Evolutionary conservation across 352 stramenopile genomes (phyloP), one percentile per base, ranked within the genome.

Genomic region (Phytopythium vexans): DNA sequence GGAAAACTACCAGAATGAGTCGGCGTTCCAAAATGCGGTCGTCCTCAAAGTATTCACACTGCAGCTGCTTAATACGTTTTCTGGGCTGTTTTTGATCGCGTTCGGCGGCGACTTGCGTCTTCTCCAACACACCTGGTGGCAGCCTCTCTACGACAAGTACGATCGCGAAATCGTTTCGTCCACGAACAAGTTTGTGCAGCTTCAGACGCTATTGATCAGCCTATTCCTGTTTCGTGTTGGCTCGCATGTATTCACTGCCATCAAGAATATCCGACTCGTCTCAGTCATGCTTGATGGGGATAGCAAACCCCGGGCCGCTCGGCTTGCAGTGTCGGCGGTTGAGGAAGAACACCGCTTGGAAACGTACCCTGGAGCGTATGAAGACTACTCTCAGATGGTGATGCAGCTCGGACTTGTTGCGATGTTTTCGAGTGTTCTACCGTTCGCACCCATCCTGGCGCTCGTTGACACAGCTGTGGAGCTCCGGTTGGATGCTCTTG

Each of bases 31-130:
- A 35, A 43, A 49, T 16, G 66, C 56, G 21, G 52, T 80, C 3
- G 49, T 80, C 27, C 45, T 53, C 12, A 86, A 83, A 53, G 36
- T 82, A 12, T 82, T 86, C 54, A 48, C 36, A 6, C 52, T 86
- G 33, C 67, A 83, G 42, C 32, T 72, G 15, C 33, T 72, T 39
- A 72, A 76, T 47, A 71, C 59, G 2, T 81, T 72, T 32, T 58
- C 65, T 8, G 72, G 64, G 8, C 49, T 82, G 10, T 41, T 73
- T 6, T 38, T 82, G 10, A 21, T 82, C 1, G 52, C 65, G 50
- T 61, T 86, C 41, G 48, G 47, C 5, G 39, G 45, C 16, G 38
- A 5, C 3, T 6, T 8, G 2, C 16, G 11, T 21, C 48, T 8
- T 37, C 11, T 11, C 21, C 21, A 27, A 27, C 21, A 27, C 21